phyloP scores from a whole-genome alignment of 306 rosid genomes.

The Adenanthera pavonina region DNA sequence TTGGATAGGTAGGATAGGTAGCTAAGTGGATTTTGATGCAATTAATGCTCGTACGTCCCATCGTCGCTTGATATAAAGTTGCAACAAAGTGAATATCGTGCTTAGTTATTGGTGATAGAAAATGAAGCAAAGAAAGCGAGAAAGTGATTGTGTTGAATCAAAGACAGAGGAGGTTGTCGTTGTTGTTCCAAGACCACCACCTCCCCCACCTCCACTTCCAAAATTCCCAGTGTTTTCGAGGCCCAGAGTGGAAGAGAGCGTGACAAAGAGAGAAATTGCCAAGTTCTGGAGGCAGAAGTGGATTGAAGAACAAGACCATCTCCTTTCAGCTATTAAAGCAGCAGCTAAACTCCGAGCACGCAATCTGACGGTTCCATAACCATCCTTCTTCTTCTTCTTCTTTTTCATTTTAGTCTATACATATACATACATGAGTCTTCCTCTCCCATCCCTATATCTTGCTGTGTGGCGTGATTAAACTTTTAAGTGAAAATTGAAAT shows the following conservation, averaged over 20 bases:
- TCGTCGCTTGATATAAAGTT: conserved; percentile 5
- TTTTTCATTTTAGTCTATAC: not conserved
- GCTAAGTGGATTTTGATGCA: conserved; percentile 30
- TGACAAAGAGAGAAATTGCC: conserved; percentile 79
- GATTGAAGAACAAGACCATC: conserved; percentile 75
- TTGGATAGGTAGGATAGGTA: conserved; percentile 50
- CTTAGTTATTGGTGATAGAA: not conserved
- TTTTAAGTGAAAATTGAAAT: conserved; percentile 12
- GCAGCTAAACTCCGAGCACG: conserved; percentile 77
- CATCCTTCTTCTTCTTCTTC: not conserved
- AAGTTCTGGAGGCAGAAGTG: conserved; percentile 75
- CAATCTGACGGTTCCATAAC: conserved; percentile 59
- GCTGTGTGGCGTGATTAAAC: conserved; percentile 11
- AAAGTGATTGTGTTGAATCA: conserved; percentile 33
- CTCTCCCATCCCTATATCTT: not conserved
- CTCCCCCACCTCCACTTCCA: conserved; percentile 56
- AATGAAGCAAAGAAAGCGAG: conserved; percentile 48
- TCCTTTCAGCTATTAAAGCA: conserved; percentile 80
- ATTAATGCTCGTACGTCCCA: conserved; percentile 12
- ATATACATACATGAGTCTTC: not conserved
- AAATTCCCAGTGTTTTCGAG: conserved; percentile 38
- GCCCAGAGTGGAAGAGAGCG: conserved; percentile 51
- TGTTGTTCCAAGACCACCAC: conserved; percentile 46
- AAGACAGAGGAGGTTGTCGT: conserved; percentile 32
- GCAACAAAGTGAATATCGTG: not conserved